Conservation (phyloP, 1,284 basidiomycete genomes). For the Puccinia coronata region DNA sequence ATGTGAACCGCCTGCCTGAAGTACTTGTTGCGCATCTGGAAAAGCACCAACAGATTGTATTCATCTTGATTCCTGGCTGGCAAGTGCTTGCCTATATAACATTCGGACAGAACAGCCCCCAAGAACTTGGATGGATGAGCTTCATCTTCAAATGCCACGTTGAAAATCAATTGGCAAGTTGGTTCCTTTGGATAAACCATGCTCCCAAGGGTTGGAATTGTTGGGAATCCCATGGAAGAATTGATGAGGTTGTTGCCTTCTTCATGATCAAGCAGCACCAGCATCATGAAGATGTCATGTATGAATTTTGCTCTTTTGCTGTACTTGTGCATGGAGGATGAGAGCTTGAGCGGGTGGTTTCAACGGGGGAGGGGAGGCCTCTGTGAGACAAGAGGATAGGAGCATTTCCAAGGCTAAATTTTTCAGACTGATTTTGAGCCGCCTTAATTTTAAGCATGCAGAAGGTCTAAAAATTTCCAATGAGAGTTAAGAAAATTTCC, state of each 20-base stretch:
- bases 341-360: too few relatives aligned
- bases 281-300: too few relatives aligned
- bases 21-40: background rate
- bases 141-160: background rate
- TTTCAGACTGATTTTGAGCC: background rate
- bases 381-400: background rate
- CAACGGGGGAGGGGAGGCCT: too few relatives aligned
- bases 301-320: too few relatives aligned
- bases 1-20: slow-evolving; percentile 4
- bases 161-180: background rate
- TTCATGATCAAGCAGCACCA: too few relatives aligned
- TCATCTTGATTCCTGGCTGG: background rate
- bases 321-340: background rate
- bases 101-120: background rate
- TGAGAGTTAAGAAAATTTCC: background rate
- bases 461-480: background rate
- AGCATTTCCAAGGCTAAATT: background rate
- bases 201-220: background rate
- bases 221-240: background rate
- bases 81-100: background rate
- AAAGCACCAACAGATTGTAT: background rate
- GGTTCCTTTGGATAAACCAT: background rate
- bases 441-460: background rate
- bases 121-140: background rate
- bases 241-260: too few relatives aligned